These are phyloP conservation scores for Mycena kentingensis DNA, from an alignment of 768 basidiomycete genomes.

Conservation along the genomic window DNA sequence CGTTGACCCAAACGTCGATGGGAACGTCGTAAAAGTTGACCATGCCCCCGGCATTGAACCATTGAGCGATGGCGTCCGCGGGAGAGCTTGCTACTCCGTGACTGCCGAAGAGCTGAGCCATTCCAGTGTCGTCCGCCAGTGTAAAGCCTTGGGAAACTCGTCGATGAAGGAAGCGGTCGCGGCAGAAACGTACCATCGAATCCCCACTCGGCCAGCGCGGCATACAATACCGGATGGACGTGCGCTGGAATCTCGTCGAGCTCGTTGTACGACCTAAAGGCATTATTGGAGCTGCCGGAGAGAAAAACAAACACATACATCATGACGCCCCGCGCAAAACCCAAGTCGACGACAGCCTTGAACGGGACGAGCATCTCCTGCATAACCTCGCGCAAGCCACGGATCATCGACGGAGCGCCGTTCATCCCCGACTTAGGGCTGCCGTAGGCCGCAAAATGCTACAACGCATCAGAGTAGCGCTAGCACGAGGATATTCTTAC, in stretches of 20 bases:
- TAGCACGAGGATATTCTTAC: slow-evolving; percentile 2
- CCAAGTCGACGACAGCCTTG: slow-evolving; percentile 26
- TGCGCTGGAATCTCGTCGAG: slow-evolving; percentile 28
- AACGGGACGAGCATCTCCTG: slow-evolving; percentile 30
- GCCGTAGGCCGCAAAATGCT: slow-evolving; percentile 31
- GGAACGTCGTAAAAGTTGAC: slow-evolving; percentile 28
- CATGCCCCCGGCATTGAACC: slow-evolving; percentile 31
- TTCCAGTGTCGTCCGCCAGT: slow-evolving; percentile 26
- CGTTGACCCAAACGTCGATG: slow-evolving; percentile 24
- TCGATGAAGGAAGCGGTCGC: not conserved
- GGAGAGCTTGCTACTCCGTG: slow-evolving; percentile 25
- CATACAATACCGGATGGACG: slow-evolving; percentile 28
- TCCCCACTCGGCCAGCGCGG: slow-evolving; percentile 28
- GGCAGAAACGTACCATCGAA: slow-evolving; percentile 22
- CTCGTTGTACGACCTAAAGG: slow-evolving; percentile 28
- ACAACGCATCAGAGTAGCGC: not conserved
- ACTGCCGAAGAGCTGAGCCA: slow-evolving; percentile 16
- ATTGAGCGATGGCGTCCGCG: slow-evolving; percentile 29
- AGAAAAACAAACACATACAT: slow-evolving; percentile 18
- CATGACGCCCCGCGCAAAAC: slow-evolving; percentile 28
- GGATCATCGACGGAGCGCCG: slow-evolving; percentile 26
- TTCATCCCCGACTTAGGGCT: slow-evolving; percentile 28
- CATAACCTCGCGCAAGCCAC: slow-evolving; percentile 25
- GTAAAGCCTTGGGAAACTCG: slow-evolving; percentile 12
- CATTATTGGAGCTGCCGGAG: not conserved